Evolutionary conservation across 2,329 filamentous ascomycete species (phyloP).

Genomic region (Westerdykella aurantiaca): DNA sequence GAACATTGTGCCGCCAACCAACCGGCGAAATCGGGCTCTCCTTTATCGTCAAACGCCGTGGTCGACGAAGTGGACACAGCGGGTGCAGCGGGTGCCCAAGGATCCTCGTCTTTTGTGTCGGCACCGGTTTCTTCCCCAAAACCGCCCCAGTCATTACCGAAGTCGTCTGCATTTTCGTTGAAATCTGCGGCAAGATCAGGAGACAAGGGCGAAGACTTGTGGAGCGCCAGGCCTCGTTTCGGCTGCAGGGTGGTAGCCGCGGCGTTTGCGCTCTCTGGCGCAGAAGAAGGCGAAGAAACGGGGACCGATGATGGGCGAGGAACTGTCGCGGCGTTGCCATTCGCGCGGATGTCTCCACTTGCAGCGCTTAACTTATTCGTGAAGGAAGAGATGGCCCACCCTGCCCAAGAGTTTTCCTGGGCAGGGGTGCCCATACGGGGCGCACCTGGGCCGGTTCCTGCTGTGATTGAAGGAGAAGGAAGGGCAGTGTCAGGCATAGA

Average conservation of each 20-base stretch:
- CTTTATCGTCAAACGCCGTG: conserved; percentile 69
- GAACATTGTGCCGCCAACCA: conserved; percentile 85
- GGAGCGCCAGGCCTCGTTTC: conserved; percentile 27
- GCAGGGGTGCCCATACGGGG: conserved; percentile 78
- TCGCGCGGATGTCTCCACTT: conserved; percentile 68
- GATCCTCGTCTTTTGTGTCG: conserved; percentile 52
- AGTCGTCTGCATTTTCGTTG: conserved; percentile 50
- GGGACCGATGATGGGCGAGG: conserved; percentile 47
- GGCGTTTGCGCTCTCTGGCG: conserved; percentile 45
- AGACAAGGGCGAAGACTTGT: conserved; percentile 17
- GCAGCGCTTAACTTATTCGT: conserved; percentile 87
- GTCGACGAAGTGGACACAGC: conserved; percentile 29
- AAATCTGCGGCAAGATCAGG: conserved; percentile 48
- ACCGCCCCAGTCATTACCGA: conserved; percentile 68
- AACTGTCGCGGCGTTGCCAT: conserved; percentile 43
- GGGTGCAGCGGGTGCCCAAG: conserved; percentile 45
- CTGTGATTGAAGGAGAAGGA: conserved; percentile 53
- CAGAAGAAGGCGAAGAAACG: conserved; percentile 16
- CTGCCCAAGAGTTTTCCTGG: conserved; percentile 69
- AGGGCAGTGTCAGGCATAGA: conserved; percentile 75
- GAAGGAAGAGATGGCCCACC: conserved; percentile 98
- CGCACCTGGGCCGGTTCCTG: conserved; percentile 43
- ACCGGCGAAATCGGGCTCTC: conserved; percentile 91
- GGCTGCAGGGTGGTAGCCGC: conserved; percentile 44
- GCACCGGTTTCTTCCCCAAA: conserved; percentile 53